Evolutionary conservation across 495 filamentous ascomycete genomes (phyloP), one percentile per base, ranked within the genome.

Genomic region (Podospora anserina): DNA sequence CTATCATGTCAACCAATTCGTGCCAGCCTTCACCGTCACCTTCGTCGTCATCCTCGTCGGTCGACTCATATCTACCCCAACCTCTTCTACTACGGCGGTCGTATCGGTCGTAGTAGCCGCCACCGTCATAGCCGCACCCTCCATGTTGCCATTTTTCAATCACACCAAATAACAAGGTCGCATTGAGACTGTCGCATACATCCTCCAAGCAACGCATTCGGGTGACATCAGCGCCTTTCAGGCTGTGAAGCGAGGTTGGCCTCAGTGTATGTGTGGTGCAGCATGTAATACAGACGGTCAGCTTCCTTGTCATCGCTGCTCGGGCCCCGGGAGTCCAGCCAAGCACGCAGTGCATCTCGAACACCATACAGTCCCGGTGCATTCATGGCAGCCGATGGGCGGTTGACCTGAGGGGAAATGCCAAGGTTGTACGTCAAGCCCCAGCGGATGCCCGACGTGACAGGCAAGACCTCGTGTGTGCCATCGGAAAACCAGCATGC

Each of bases 371-470:
- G 20, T 23, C 66, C 44, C 39, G 39, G 32, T 1, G 13, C 16
- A 18, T 7, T 53, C 18, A 69, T 4, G 15, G 53, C 65, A 13
- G 57, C 66, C 3, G 55, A 69, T 63, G 65, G 68, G 32, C 39
- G 72, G 55, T 20, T 61, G 9, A 70, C 57, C 53, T 69, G 13
- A 2, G 74, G 66, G 5, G 74, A 62, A 7, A 73, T 27, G 15
- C 82, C 78, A 20, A 89, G 78, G 68, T 87, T 89, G 73, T 86
- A 89, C 0, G 82, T 84, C 19, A 88, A 70, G 20, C 86, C 84
- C 61, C 82, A 77, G 7, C 85, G 82, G 68, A 81, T 79, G 6
- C 86, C 86, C 13, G 79, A 79, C 7, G 65, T 79, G 13, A 88
- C 82, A 3, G 82, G 81, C 44, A 79, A 74, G 34, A 88, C 79